A percentile compares a stretch with the other conserved stretches of the same genome.
Conservation (phyloP, 2,329 filamentous ascomycete genomes). For the Akanthomyces muscarius region DNA sequence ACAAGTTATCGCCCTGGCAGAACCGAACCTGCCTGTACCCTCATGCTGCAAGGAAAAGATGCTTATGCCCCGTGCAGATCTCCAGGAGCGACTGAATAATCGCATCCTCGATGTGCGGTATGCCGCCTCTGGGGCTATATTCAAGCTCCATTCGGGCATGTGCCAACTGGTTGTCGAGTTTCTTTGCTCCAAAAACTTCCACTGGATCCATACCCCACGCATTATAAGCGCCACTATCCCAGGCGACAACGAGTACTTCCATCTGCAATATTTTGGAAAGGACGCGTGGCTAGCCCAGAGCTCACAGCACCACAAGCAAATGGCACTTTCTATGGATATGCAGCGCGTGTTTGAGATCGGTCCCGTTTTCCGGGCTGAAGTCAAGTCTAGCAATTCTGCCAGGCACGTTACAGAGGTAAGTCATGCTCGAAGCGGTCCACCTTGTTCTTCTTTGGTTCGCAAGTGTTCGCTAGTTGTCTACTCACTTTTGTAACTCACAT, state of each 20-base stretch:
- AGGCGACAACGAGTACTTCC: constrained; percentile 4
- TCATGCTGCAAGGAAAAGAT: background rate
- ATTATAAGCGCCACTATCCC: background rate
- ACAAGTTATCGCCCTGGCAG: background rate
- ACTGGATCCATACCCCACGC: constrained; percentile 4
- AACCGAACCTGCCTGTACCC: background rate
- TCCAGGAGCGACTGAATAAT: background rate
- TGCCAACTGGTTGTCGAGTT: constrained; percentile 11
- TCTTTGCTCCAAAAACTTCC: background rate
- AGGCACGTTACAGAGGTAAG: constrained; percentile 7
- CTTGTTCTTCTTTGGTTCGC: background rate
- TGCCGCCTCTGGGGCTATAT: background rate
- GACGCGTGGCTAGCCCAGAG: constrained; percentile 8
- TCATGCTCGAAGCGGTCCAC: too few species aligned
- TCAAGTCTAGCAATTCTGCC: background rate
- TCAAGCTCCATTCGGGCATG: constrained; percentile 13
- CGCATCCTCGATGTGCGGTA: background rate
- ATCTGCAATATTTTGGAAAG: constrained; percentile 3
- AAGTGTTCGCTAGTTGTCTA: background rate
- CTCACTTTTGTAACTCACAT: background rate
- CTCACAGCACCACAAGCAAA: constrained; percentile 10
- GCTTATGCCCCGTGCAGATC: background rate
- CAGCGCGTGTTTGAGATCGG: constrained; percentile 8
- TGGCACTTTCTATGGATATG: constrained; percentile 6
- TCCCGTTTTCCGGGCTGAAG: constrained; percentile 1